Conservation (phyloP, 345 rosid genomes). For the Lepidium sativum region DNA sequence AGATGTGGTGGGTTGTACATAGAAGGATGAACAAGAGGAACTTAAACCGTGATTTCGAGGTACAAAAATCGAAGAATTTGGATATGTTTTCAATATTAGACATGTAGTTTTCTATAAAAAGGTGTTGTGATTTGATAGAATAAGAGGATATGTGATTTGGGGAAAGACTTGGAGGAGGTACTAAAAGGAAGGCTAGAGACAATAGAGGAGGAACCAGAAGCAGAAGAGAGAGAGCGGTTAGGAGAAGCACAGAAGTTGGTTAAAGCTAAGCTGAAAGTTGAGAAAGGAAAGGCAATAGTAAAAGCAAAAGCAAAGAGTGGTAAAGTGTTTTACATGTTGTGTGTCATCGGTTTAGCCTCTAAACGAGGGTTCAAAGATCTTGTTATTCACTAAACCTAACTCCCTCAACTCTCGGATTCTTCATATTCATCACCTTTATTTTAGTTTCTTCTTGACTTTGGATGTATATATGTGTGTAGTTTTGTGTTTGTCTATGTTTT, state of each 20-base stretch:
- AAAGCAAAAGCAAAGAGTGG: constrained; percentile 26
- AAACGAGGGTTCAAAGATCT: constrained; percentile 22
- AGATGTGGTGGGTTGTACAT: constrained; percentile 30
- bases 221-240: constrained; percentile 14
- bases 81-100: neutral
- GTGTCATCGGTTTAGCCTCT: constrained; percentile 25
- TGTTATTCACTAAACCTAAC: constrained; percentile 12
- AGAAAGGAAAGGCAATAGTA: constrained; percentile 25
- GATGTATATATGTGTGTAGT: constrained; percentile 4
- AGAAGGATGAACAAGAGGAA: constrained; percentile 16
- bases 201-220: constrained; percentile 30
- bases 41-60: constrained; percentile 17
- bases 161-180: constrained; percentile 28
- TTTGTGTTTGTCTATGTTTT: constrained; percentile 1
- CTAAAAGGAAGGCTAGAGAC: constrained; percentile 30
- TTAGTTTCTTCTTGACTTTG: neutral
- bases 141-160: constrained; percentile 20
- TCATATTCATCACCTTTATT: too few species aligned
- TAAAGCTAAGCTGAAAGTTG: constrained; percentile 20
- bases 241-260: neutral
- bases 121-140: constrained; percentile 13
- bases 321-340: constrained; percentile 28
- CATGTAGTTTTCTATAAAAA: neutral
- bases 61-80: neutral
- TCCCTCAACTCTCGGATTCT: neutral